Evolutionary conservation across 805 yeast species (phyloP), one percentile per base, ranked within the genome.

Genomic region (Barnettozyma pratensis): DNA sequence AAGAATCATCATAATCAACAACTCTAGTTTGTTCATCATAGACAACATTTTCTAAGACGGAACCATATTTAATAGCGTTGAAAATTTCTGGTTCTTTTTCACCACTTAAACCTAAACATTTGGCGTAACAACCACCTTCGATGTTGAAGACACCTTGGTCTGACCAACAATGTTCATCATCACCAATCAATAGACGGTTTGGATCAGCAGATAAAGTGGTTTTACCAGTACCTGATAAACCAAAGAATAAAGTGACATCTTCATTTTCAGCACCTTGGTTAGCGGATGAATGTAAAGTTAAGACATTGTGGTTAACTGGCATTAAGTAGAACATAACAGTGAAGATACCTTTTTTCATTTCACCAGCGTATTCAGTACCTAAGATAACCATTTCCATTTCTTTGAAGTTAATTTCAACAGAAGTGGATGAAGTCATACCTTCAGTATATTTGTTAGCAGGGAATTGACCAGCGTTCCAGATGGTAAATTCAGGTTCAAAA

Each of bases 131-230:
- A 58, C 99, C 99, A 71, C 99, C 99, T 76, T 92, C 99, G 64
- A 92, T 91, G 81, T 94, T 94, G 84, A 92, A 92, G 51, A 92
- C 97, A 74, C 99, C 99, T 59, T 86, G 76, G 71, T 92, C 96
- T 19, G 97, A 87, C 99, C 99, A 92, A 77, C 98, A 92, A 76
- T 92, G 99, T 75, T 92, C 99, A 68, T 92, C 99, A 70, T 92
- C 99, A 69, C 99, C 99, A 66, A 92, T 92, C 68, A 92, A 80
- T 68, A 79, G 73, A 71, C 99, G 85, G 73, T 88, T 76, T 51
- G 97, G 96, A 68, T 92, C 98, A 47, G 98, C 98, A 60, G 96
- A 87, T 60, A 92, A 75, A 14, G 99, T 92, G 58, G 99, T 92
- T 77, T 92, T 92, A 70, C 99, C 99, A 42, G 99, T 92, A 69